Percentiles rank a stretch among this genome's conserved stretches.
phyloP scores from a whole-genome alignment of 352 stramenopile genomes.

The Phytophthora lateralis region DNA sequence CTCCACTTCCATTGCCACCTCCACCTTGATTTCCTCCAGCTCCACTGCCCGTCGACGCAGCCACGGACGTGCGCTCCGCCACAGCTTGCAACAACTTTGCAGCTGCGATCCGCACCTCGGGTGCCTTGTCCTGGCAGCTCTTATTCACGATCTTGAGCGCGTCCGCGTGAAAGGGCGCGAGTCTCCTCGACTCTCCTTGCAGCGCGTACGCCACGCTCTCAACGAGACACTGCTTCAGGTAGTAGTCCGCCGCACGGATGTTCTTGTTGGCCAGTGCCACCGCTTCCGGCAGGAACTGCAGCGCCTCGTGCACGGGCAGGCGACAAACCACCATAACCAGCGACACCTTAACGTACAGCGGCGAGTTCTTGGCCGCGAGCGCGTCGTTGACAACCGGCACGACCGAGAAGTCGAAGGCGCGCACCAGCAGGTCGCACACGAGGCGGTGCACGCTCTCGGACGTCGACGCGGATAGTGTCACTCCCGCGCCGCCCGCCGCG shows the following conservation, averaged over 20 bases:
- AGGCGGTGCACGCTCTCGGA: slow-evolving; percentile 76
- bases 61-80: slow-evolving; percentile 50
- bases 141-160: slow-evolving; percentile 78
- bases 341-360: slow-evolving; percentile 70
- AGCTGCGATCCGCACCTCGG: slow-evolving; percentile 69
- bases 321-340: slow-evolving; percentile 73
- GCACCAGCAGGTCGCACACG: slow-evolving; percentile 74
- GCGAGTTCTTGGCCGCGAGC: slow-evolving; percentile 56
- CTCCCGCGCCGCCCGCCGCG: slow-evolving; percentile 42
- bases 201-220: slow-evolving; percentile 71
- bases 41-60: slow-evolving; percentile 13
- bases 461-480: slow-evolving; percentile 64
- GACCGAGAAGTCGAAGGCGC: slow-evolving; percentile 75
- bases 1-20: slow-evolving; percentile 26
- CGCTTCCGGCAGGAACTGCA: slow-evolving; percentile 70
- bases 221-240: slow-evolving; percentile 79
- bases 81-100: slow-evolving; percentile 71
- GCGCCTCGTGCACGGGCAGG: slow-evolving; percentile 57
- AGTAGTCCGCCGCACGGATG: slow-evolving; percentile 72
- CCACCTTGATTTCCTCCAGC: slow-evolving; percentile 19
- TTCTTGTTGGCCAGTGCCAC: slow-evolving; percentile 67
- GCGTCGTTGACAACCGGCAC: slow-evolving; percentile 60
- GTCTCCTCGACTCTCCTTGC: slow-evolving; percentile 39
- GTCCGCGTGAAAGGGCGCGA: slow-evolving; percentile 60
- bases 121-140: slow-evolving; percentile 74